Percentiles rank a stretch among this genome's conserved stretches.
Conservation (phyloP, 352 stramenopile species). For the Phytopythium mirpurense region DNA sequence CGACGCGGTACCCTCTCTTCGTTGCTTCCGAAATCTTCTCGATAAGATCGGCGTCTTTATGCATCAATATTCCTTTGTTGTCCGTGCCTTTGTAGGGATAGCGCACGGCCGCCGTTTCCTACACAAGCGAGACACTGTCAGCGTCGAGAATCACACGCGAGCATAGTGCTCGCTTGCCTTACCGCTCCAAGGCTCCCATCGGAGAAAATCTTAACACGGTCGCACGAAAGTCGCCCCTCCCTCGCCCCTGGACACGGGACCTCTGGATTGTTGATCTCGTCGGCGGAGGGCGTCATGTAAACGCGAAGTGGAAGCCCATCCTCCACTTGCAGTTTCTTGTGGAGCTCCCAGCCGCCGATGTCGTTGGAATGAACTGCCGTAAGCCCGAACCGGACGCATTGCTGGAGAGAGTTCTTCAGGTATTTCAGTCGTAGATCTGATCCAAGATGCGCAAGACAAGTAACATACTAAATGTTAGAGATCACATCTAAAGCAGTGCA, state of each 20-base stretch:
- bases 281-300: conserved; percentile 66
- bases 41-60: conserved; percentile 56
- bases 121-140: background rate
- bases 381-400: conserved; percentile 68
- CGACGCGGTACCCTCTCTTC: conserved; percentile 60
- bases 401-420: conserved; percentile 45
- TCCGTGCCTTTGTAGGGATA: conserved; percentile 53
- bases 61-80: conserved; percentile 82
- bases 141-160: background rate
- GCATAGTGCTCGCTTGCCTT: conserved; percentile 1
- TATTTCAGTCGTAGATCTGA: conserved; percentile 62
- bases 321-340: conserved; percentile 61
- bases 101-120: conserved; percentile 84
- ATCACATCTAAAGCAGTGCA: background rate
- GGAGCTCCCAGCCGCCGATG: conserved; percentile 71
- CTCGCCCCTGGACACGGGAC: conserved; percentile 34
- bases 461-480: background rate
- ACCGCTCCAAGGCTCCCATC: conserved; percentile 86
- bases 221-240: conserved; percentile 61
- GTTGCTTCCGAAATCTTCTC: conserved; percentile 59
- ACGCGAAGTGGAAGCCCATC: conserved; percentile 63
- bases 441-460: background rate
- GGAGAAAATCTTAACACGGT: conserved; percentile 87
- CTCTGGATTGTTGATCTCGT: conserved; percentile 45
- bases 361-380: conserved; percentile 88